Conservation (phyloP, 768 basidiomycete genomes). For the Leccinum ochraceum region DNA sequence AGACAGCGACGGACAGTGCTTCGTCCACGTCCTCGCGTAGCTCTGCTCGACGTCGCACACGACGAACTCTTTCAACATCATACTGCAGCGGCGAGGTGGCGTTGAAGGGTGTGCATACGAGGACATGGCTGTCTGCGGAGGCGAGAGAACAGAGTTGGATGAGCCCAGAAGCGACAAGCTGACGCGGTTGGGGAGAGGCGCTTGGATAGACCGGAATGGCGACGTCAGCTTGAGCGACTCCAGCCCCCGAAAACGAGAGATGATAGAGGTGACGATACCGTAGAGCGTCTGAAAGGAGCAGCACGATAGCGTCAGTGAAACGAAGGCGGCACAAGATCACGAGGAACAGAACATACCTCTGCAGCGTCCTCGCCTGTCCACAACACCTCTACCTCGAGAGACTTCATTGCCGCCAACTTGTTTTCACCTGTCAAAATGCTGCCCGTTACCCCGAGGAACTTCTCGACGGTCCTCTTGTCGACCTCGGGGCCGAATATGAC, state of each 20-base stretch:
- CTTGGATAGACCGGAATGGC: conserved; percentile 30
- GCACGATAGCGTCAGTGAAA: background rate
- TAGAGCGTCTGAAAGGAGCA: conserved; percentile 25
- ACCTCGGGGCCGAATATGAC: conserved; percentile 33
- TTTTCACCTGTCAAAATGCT: conserved; percentile 19
- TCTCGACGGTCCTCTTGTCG: conserved; percentile 35
- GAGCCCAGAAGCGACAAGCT: conserved; percentile 3
- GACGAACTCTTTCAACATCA: conserved; percentile 29
- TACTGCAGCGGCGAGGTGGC: background rate
- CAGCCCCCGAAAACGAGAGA: conserved; percentile 33
- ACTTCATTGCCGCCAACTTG: conserved; percentile 15
- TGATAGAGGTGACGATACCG: conserved; percentile 31
- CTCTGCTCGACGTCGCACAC: conserved; percentile 25
- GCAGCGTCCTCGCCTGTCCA: conserved; percentile 32
- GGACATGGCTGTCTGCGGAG: background rate
- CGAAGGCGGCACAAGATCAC: background rate
- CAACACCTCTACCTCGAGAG: conserved; percentile 30
- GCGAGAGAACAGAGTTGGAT: conserved; percentile 11
- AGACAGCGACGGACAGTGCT: conserved; percentile 25
- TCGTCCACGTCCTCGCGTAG: conserved; percentile 33
- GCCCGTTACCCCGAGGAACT: conserved; percentile 30
- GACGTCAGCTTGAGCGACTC: conserved; percentile 33
- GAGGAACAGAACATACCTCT: conserved; percentile 19
- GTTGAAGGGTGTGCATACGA: background rate
- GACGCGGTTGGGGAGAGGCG: conserved; percentile 14